These are phyloP conservation scores for Alternaria infectoria DNA, from an alignment of 2,329 filamentous ascomycete genomes.

Conservation along the genomic window DNA sequence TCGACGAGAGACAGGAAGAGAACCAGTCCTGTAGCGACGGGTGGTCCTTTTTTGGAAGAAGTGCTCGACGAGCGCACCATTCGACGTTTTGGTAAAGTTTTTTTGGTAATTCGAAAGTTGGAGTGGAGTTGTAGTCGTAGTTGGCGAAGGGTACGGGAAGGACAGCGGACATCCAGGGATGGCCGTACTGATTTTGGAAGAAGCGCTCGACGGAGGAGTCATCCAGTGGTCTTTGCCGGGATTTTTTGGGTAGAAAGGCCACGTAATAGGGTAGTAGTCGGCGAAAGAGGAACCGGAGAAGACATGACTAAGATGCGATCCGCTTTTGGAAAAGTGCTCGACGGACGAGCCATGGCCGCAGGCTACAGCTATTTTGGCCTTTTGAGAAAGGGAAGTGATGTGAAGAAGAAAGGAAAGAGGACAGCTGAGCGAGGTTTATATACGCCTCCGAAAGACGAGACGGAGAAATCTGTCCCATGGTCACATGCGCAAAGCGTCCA, in stretches of 20 bases:
- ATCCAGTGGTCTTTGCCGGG: too few relatives aligned
- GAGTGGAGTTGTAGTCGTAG: not conserved
- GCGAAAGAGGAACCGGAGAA: accelerated
- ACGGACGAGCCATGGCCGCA: not conserved
- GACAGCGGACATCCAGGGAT: not conserved
- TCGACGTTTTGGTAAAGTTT: accelerated
- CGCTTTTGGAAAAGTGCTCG: not conserved
- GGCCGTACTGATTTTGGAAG: not conserved
- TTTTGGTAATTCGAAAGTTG: not conserved
- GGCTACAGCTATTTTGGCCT: too few relatives aligned
- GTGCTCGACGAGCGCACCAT: not conserved
- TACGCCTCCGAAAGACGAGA: not conserved
- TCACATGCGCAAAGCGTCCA: not conserved
- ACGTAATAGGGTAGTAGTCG: not conserved
- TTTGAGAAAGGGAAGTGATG: too few relatives aligned
- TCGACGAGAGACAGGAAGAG: not conserved
- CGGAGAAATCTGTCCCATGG: not conserved
- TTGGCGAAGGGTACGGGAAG: not conserved
- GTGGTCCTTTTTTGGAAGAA: too few relatives aligned
- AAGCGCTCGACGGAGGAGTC: not conserved
- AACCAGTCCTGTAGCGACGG: too few relatives aligned
- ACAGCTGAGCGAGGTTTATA: not conserved
- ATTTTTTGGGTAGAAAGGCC: too few relatives aligned
- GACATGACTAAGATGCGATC: not conserved
- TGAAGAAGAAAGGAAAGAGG: not conserved